These are phyloP conservation scores for Maudiozyma humilis DNA, from an alignment of 1,139 yeast species.

Conservation along the genomic window DNA sequence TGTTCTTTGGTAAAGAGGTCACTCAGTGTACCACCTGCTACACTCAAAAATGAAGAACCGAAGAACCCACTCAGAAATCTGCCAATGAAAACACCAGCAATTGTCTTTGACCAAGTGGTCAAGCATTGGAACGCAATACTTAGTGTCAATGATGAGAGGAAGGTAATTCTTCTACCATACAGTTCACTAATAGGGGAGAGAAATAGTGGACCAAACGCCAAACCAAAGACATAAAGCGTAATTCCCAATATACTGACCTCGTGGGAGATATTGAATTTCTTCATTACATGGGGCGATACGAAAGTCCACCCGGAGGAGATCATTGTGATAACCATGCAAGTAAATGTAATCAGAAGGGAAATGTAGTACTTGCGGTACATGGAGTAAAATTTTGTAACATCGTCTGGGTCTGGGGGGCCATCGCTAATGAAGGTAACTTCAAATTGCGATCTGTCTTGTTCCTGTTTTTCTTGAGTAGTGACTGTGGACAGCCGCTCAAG, in stretches of 20 bases:
- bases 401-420: conserved; percentile 41
- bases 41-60: conserved; percentile 63
- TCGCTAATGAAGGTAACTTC: conserved; percentile 30
- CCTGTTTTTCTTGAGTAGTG: background rate
- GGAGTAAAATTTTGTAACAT: conserved; percentile 37
- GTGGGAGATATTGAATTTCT: conserved; percentile 43
- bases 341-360: conserved; percentile 42
- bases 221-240: conserved; percentile 62
- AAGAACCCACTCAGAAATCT: conserved; percentile 62
- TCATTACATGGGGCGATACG: conserved; percentile 42
- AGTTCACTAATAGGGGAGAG: conserved; percentile 78
- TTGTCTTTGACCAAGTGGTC: conserved; percentile 56
- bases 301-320: conserved; percentile 50
- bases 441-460: conserved; percentile 7
- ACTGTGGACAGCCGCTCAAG: background rate
- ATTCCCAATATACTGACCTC: conserved; percentile 59
- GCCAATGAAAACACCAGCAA: conserved; percentile 55
- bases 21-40: conserved; percentile 68
- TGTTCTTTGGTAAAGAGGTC: conserved; percentile 53
- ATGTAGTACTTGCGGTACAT: conserved; percentile 43
- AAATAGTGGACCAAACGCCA: conserved; percentile 65
- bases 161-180: conserved; percentile 65
- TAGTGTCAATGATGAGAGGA: conserved; percentile 47
- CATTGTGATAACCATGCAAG: conserved; percentile 42
- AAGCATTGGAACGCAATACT: conserved; percentile 58